Evolutionary conservation across 2,329 filamentous ascomycete species (phyloP), one percentile per base, ranked within the genome.

Genomic region (Arthrobotrys musiformis): DNA sequence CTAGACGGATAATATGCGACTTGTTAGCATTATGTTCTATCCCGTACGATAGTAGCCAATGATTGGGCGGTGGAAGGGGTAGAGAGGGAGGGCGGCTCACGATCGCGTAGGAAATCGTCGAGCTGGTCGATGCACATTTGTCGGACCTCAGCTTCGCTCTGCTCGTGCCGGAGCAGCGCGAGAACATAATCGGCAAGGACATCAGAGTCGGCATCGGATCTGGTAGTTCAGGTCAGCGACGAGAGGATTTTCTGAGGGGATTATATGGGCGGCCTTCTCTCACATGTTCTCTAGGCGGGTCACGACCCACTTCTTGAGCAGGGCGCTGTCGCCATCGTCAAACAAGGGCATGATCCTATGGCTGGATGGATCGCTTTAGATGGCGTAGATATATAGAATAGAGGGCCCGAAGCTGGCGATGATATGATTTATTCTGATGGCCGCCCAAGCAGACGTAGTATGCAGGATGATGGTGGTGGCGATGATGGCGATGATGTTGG

Each of bases 161-260:
- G 90, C 79, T 93, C 91, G 78, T 91, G 90, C 67, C 89, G 88
- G 52, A 94, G 85, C 19, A 95, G 87, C 5, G 91, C 92, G 78
- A 94, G 86, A n/a, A 94, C 90, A 82, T 94, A 95, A 81, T 95
- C 92, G 54, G 92, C 92, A 2, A 95, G 89, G 4, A 94, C 91
- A 81, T 93, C 92, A 33, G 90, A 88, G 82, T 95, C 92, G 61
- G 91, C 92, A 81, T 94, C 92, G 28, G 91, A 92, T 64, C 91
- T 93, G 79, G 28, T 42, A 22, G 17, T 44, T 44, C 40, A 46
- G 3, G 37, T 73, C 17, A 75, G 56, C 19, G 44, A 19, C 26
- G 35, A 60, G 26, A 35, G 42, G 26, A 5, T n/a, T 42, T 28
- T 19, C 33, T 19, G 17, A 28, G 15, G 40, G 30, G 24, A 17